phyloP scores from a whole-genome alignment of 768 basidiomycete genomes.

The Russula olivacea region DNA sequence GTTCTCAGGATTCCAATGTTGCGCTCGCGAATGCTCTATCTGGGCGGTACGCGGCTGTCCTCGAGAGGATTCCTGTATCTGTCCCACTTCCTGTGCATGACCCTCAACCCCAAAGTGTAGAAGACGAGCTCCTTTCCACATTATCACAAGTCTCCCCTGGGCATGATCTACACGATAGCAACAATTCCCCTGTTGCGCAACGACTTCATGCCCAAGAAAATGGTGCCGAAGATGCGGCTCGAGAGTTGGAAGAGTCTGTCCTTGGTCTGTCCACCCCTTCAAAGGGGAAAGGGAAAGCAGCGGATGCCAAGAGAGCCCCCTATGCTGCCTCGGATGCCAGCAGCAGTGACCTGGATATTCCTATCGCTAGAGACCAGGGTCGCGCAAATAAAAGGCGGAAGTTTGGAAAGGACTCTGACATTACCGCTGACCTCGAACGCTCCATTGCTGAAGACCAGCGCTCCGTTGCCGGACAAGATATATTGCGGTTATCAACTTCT shows the following conservation, averaged over 20 bases:
- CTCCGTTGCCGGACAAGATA: slow-evolving; percentile 34
- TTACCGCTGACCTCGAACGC: slow-evolving; percentile 28
- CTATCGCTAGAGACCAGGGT: slow-evolving; percentile 36
- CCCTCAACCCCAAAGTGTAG: slow-evolving; percentile 30
- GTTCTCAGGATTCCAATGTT: slow-evolving; percentile 59
- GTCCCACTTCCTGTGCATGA: slow-evolving; percentile 33
- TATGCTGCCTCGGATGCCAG: slow-evolving; percentile 45
- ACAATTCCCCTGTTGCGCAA: slow-evolving; percentile 23
- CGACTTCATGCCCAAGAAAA: slow-evolving; percentile 24
- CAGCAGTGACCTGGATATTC: slow-evolving; percentile 52
- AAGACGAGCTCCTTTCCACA: slow-evolving; percentile 35
- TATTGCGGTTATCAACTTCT: slow-evolving; percentile 9
- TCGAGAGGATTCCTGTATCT: slow-evolving; percentile 42
- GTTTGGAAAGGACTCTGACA: slow-evolving; percentile 40
- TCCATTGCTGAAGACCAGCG: slow-evolving; percentile 46
- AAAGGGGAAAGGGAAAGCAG: slow-evolving; percentile 43
- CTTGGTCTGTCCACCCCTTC: slow-evolving; percentile 33
- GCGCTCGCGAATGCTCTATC: slow-evolving; percentile 54
- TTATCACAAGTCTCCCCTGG: slow-evolving; percentile 35
- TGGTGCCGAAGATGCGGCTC: slow-evolving; percentile 51
- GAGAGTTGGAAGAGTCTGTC: slow-evolving; percentile 51
- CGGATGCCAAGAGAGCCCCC: slow-evolving; percentile 44
- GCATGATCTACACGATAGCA: slow-evolving; percentile 25
- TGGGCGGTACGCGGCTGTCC: slow-evolving; percentile 48
- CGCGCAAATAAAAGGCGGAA: slow-evolving; percentile 59